These are phyloP conservation scores for Ceratobasidium papillatum DNA, from an alignment of 1,284 basidiomycete species.

Conservation along the genomic window DNA sequence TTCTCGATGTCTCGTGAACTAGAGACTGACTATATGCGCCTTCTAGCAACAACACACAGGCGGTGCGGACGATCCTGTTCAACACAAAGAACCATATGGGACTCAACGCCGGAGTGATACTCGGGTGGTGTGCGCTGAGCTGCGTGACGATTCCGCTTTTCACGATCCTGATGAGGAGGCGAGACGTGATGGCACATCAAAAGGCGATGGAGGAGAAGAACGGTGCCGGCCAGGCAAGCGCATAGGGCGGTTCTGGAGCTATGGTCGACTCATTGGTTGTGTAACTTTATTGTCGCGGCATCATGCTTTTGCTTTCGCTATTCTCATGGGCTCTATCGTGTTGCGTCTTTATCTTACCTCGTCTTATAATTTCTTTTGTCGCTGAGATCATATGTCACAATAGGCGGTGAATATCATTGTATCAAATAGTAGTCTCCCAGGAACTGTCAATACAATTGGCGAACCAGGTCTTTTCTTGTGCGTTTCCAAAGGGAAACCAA, in stretches of 20 bases:
- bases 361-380: too few relatives aligned
- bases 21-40: not conserved
- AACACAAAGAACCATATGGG: constrained; percentile 59
- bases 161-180: constrained; percentile 55
- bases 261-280: not conserved
- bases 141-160: constrained; percentile 55
- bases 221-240: not conserved
- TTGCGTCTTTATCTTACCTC: too few relatives aligned
- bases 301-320: too few relatives aligned
- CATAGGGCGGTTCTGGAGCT: not conserved
- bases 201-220: constrained; percentile 14
- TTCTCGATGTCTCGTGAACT: constrained; percentile 42
- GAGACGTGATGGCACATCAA: constrained; percentile 43
- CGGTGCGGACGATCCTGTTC: constrained; percentile 59
- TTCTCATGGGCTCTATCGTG: too few relatives aligned
- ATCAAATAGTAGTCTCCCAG: too few relatives aligned
- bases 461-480: too few relatives aligned
- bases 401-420: too few relatives aligned
- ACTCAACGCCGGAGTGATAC: constrained; percentile 57
- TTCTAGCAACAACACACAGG: constrained; percentile 27
- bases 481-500: too few relatives aligned
- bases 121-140: constrained; percentile 58
- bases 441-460: too few relatives aligned
- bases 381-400: too few relatives aligned
- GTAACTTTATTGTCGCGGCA: too few relatives aligned